Percentiles rank a stretch among this genome's conserved stretches.
Evolutionary conservation across 768 basidiomycete genomes (phyloP).

Genomic region (Trametes gibbosa): DNA sequence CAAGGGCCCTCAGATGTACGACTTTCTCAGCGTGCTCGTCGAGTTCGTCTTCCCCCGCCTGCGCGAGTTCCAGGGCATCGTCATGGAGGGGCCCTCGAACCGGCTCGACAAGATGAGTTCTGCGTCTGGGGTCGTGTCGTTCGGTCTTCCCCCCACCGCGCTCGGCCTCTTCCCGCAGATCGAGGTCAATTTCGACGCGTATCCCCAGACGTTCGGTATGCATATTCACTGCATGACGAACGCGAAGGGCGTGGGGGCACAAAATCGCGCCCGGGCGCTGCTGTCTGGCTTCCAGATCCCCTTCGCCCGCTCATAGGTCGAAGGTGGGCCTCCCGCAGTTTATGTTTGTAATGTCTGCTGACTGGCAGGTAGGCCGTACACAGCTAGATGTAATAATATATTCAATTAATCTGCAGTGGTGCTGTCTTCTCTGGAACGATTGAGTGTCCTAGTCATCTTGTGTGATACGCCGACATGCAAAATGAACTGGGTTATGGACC

Average conservation of each 20-base stretch:
- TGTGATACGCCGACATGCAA: too few species aligned
- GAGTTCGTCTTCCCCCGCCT: constrained; percentile 96
- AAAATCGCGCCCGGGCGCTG: constrained; percentile 82
- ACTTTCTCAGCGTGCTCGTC: constrained; percentile 82
- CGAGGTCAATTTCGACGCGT: constrained; percentile 89
- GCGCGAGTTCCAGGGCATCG: constrained; percentile 84
- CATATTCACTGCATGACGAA: constrained; percentile 94
- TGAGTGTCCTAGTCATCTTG: too few species aligned
- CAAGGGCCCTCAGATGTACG: constrained; percentile 91
- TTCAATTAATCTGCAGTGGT: constrained; percentile 6
- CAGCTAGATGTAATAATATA: constrained; percentile 7
- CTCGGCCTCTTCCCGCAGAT: constrained; percentile 95
- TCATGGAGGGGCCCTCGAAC: constrained; percentile 72
- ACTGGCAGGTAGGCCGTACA: not conserved
- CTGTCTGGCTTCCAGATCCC: constrained; percentile 93
- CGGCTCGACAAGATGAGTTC: constrained; percentile 70
- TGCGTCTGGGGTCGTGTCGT: constrained; percentile 83
- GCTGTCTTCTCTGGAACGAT: not conserved
- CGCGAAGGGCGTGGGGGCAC: constrained; percentile 82
- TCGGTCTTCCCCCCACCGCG: constrained; percentile 81
- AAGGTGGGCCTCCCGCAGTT: not conserved
- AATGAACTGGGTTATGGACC: too few species aligned
- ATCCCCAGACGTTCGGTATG: constrained; percentile 85
- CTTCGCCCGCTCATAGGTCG: constrained; percentile 46
- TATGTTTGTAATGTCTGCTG: not conserved